Conservation (phyloP, 2,329 filamentous ascomycete species). For the Dactylellina leptospora region DNA sequence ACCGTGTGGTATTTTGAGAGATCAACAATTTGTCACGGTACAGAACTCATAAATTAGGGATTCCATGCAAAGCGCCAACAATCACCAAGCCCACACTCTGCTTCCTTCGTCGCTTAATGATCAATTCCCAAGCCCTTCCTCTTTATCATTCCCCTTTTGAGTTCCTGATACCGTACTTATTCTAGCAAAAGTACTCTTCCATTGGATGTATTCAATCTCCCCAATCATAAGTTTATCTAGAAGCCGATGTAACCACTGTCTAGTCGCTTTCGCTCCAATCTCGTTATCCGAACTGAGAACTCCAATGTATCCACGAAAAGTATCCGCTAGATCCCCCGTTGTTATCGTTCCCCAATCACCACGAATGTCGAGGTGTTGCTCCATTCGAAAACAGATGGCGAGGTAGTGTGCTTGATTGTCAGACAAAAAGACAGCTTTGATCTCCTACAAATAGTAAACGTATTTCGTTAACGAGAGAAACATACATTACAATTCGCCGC, state of each 20-base stretch:
- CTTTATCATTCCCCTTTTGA: constrained; percentile 16
- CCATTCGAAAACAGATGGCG: constrained; percentile 43
- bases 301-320: constrained; percentile 44
- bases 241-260: constrained; percentile 15
- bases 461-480: too few relatives aligned
- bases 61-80: too few relatives aligned
- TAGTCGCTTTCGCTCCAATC: constrained; percentile 6
- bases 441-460: constrained; percentile 22
- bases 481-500: too few relatives aligned
- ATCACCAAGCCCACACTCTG: too few relatives aligned
- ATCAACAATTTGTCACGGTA: neutral
- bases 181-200: neutral
- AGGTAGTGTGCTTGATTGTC: constrained; percentile 49
- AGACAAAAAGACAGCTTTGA: constrained; percentile 29
- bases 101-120: too few relatives aligned
- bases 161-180: neutral
- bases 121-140: too few relatives aligned
- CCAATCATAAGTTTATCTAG: neutral
- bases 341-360: constrained; percentile 31
- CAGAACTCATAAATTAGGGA: too few relatives aligned
- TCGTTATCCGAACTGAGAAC: constrained; percentile 23
- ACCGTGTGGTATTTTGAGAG: constrained; percentile 3
- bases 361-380: constrained; percentile 40
- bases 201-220: constrained; percentile 32
- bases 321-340: constrained; percentile 34